phyloP scores from a whole-genome alignment of 257 asterid species.

The Penstemon eatonii region DNA sequence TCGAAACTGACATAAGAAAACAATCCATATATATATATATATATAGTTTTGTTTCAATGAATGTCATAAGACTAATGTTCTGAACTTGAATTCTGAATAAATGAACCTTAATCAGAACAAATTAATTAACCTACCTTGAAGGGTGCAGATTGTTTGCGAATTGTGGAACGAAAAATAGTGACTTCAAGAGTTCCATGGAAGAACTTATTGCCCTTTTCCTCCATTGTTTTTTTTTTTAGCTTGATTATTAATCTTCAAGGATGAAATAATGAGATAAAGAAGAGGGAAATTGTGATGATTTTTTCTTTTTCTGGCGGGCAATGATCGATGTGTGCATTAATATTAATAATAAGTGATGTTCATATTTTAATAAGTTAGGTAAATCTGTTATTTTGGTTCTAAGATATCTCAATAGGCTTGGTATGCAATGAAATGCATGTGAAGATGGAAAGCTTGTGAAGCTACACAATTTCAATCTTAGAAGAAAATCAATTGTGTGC shows the following conservation, averaged over 20 bases:
- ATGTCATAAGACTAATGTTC: too few species aligned
- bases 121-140: conserved; percentile 40
- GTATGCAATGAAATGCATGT: conserved; percentile 26
- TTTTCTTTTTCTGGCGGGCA: background rate
- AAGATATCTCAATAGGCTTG: conserved; percentile 47
- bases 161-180: conserved; percentile 71
- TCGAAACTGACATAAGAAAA: too few species aligned
- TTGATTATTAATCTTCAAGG: conserved; percentile 7
- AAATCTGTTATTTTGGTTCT: conserved; percentile 40
- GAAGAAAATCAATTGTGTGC: conserved; percentile 48
- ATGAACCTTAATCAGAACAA: background rate
- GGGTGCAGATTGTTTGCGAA: conserved; percentile 44
- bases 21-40: too few species aligned
- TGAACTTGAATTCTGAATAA: background rate
- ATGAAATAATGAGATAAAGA: background rate
- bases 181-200: conserved; percentile 93
- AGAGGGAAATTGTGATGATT: conserved; percentile 3
- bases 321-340: conserved; percentile 13
- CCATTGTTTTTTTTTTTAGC: conserved; percentile 41
- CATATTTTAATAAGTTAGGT: conserved; percentile 30
- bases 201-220: conserved; percentile 43
- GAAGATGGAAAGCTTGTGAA: conserved; percentile 50
- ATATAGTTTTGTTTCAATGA: too few species aligned
- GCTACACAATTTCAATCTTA: conserved; percentile 46
- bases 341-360: conserved; percentile 10